Evolutionary conservation across 2,329 filamentous ascomycete genomes (phyloP), one percentile per base, ranked within the genome.

Genomic region (Penicillium sp.): DNA sequence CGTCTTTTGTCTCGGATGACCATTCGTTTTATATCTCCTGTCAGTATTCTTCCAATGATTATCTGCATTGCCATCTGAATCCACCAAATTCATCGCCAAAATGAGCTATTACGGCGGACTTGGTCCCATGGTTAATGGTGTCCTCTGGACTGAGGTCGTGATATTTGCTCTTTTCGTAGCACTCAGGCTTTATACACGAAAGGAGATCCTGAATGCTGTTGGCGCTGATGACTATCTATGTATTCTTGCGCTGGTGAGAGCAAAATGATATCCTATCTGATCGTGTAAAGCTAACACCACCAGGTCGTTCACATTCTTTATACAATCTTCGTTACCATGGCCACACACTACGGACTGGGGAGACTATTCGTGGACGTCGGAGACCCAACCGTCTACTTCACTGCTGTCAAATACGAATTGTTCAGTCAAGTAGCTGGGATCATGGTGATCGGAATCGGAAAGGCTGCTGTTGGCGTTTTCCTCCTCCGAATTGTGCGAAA

Each of bases 401-500:
- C 52, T 5, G 61, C 61, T 6, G 51, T 60, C 13, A 63, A 60
- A 23, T 64, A 63, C 33, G 61, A 64, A 41, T 13, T 64, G 1
- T 61, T 63, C 42, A 57, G 57, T 27, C 60, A 63, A 17, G 55
- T 61, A 1, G 59, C 60, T 8, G 60, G 59, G 10, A 52, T 63
- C n/a, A 61, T 63, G 55, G 55, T 53, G 18, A 63, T 61, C 20
- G 60, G 60, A 2, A 49, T 61, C 2, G 60, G 59, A 4, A 63
- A 63, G 34, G 24, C 34, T 1, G 60, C 60, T 0, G 59, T 63
- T 9, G 60, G 60, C 15, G 41, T 45, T 9, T 61, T 63, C 36
- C 46, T 63, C 3, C 59, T 63, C 13, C 57, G 56, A 18, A 62
- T 62, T 21, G 56, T 62, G 17, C 58, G 60, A 20, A 61, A 59